phyloP scores from a whole-genome alignment of 495 filamentous ascomycete species.

The Penicillium tannophilum region DNA sequence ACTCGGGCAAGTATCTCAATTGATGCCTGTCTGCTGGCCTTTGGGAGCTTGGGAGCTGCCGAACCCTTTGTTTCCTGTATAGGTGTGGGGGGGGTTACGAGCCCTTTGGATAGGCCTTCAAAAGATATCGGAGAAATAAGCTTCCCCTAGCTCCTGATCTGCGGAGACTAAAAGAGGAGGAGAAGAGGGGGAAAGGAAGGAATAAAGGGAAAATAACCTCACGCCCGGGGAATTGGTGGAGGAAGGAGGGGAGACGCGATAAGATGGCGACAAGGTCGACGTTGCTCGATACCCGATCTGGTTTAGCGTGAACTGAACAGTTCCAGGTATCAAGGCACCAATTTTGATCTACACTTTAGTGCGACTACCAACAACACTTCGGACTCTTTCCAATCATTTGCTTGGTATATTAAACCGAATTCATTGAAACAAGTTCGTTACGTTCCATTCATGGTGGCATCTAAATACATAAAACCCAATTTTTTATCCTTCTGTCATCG shows the following conservation, averaged over 20 bases:
- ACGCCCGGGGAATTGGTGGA: constrained; percentile 14
- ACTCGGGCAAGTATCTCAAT: constrained; percentile 7
- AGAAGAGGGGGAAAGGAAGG: constrained; percentile 1
- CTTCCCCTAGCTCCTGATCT: background rate
- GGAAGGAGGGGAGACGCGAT: constrained; percentile 22
- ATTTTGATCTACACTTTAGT: background rate
- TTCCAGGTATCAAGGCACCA: background rate
- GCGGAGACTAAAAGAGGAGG: background rate
- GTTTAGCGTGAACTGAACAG: constrained; percentile 8
- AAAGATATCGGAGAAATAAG: background rate
- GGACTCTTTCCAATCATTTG: background rate
- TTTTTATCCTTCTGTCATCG: constrained; percentile 29
- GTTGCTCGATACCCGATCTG: constrained; percentile 19
- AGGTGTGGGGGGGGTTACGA: background rate
- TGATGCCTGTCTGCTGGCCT: constrained; percentile 8
- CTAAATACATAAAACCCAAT: constrained; percentile 36
- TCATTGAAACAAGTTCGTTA: constrained; percentile 24
- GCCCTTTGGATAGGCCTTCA: background rate
- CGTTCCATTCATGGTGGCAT: constrained; percentile 32
- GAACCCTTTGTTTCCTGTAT: constrained; percentile 2
- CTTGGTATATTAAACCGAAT: constrained; percentile 7
- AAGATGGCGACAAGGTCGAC: constrained; percentile 21
- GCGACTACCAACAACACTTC: background rate
- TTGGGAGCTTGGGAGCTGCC: constrained; percentile 1
- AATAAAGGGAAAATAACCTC: constrained; percentile 1